Evolutionary conservation across 2,329 filamentous ascomycete species (phyloP), one percentile per base, ranked within the genome.

Genomic region (Calycina herbarum): DNA sequence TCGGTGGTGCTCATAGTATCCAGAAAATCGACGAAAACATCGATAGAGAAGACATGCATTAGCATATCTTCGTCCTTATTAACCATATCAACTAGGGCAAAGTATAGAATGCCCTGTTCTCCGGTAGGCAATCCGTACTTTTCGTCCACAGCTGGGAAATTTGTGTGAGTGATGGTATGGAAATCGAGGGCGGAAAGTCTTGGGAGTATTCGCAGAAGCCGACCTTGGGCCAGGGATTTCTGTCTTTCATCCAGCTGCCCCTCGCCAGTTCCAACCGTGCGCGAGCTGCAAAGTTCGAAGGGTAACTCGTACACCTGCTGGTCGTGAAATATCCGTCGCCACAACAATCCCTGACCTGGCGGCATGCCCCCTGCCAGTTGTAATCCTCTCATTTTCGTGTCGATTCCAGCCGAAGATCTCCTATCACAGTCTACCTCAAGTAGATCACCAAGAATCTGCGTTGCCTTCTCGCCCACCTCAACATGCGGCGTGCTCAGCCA

Each of bases 401-500:
- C 64, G n/a, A 75, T 64, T 3, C 62, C 67, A 59, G 70, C 66
- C 48, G 71, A 71, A 33, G 67, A 64, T 64, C 70, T 72, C n/a
- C 66, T 65, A 64, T 82, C 79, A 68, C 82, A 86, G 74, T 89
- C 86, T 6, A 82, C 77, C 60, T 86, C 82, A 3, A 89, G 79
- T 42, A 88, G 73, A 68, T 85, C 82, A 1, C 82, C 81, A 2
- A 89, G 73, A 1, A 84, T 80, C 61, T 76, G 79, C 1, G 78
- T 79, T 1, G 82, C 85, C 38, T 79, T 81, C 72, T 87, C 83
- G 11, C 83, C 85, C 2, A 88, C 84, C 62, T 82, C 82, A 5
- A 86, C 83, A 54, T 85, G 77, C 0, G 82, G 80, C 5, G 80
- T 79, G 29, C 79, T 78, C 1, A 89, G 77, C 86, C 86, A 89